Base-by-base conservation (phyloP, 208 protist genomes). In the Hexamita inflata region DNA sequence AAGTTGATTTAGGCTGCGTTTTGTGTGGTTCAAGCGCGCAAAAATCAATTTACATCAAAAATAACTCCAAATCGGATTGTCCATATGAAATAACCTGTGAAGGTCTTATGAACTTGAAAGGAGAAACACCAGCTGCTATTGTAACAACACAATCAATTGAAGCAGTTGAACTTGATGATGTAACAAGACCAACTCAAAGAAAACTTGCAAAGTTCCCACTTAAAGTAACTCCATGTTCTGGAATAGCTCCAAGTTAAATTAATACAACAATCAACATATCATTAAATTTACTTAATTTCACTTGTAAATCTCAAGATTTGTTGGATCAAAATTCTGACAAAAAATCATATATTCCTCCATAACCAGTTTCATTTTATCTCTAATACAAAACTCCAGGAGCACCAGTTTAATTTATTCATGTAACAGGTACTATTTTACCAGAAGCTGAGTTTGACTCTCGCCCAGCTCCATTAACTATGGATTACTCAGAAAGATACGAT, bases 371-470 rank as follows among this genome's bases (percentile, higher is more conserved):
- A 15, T 15, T n/a, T n/a, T 70, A 45, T 34, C 7, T 70, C 15
- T n/a, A n/a, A 15, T 40, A 45, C 11, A 70, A 70, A 49, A 49
- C 38, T 4, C 64, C 64, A 70, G 40, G 64, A 29, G 64, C 30
- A 24, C 38, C 64, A 45, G 11, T 38, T 32, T 38, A 42, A n/a
- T 70, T 70, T 49, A 2, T 70, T 49, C 64, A 42, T 57, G 7
- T 70, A 30, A 49, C 64, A 45, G 64, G 11, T n/a, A 42, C 64
- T 49, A 57, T 70, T 57, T 32, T 70, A n/a, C 64, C 64, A 42
- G 64, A 70, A 34, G 15, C 4, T 32, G 64, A 34, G 15, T 30
- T 70, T n/a, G 64, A 70, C 42, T 29, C 9, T n/a, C 64, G 64
- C 9, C 64, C 64, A 15, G 34, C 64, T n/a, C 64, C 64, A 32